Conservation (phyloP, 2,329 filamentous ascomycete genomes). For the Aspergillus fijiensis region DNA sequence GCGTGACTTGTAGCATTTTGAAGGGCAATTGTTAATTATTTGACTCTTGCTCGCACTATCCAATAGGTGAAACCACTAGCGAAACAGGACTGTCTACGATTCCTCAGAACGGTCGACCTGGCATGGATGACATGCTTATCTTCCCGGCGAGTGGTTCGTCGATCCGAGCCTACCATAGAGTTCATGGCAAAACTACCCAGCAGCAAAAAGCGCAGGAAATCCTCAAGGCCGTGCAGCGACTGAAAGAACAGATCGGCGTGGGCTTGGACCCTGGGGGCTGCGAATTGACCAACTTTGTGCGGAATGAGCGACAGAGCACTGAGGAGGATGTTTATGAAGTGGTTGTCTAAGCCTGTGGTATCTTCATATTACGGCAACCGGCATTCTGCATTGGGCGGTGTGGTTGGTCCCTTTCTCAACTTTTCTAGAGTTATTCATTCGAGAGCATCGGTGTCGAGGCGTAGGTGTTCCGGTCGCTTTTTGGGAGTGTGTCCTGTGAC, state of each 20-base stretch:
- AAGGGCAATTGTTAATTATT: constrained; percentile 16
- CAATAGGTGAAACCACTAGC: constrained; percentile 16
- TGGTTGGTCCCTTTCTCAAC: not conserved
- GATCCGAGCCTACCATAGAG: constrained; percentile 43
- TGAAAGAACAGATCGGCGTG: constrained; percentile 53
- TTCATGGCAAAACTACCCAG: constrained; percentile 43
- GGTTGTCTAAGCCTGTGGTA: not conserved
- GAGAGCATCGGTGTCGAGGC: not conserved
- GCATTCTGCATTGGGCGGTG: not conserved
- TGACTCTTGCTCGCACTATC: constrained; percentile 9
- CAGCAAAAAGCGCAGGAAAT: constrained; percentile 49
- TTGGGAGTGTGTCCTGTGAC: not conserved
- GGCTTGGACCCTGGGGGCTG: constrained; percentile 55
- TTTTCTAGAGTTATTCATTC: not conserved
- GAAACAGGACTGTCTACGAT: constrained; percentile 42
- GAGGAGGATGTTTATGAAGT: constrained; percentile 49
- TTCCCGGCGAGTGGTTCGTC: constrained; percentile 36
- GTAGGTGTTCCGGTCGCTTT: not conserved
- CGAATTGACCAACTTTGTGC: constrained; percentile 53
- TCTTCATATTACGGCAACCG: not conserved
- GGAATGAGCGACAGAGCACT: constrained; percentile 51
- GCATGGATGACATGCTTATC: constrained; percentile 35
- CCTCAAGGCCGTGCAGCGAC: constrained; percentile 47
- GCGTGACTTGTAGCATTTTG: constrained; percentile 2
- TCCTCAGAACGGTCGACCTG: constrained; percentile 37